These are phyloP conservation scores for Singerocomus inundabilis DNA, from an alignment of 1,284 basidiomycete species.

Conservation along the genomic window DNA sequence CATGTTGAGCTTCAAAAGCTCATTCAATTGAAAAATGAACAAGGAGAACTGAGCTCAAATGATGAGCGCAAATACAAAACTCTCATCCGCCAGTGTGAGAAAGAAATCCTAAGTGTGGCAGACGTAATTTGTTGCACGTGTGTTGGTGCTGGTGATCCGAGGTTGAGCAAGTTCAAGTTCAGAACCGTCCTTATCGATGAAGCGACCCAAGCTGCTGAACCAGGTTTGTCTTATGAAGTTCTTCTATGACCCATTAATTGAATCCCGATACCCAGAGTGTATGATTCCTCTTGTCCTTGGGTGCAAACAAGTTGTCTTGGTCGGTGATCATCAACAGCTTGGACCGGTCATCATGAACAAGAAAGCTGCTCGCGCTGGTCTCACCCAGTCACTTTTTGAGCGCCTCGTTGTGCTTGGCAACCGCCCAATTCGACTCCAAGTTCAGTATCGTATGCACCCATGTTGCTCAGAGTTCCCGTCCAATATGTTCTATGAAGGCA, in stretches of 20 bases:
- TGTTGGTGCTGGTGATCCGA: constrained; percentile 95
- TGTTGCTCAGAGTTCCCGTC: constrained; percentile 99
- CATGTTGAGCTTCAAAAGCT: constrained; percentile 96
- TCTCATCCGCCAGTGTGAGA: constrained; percentile 91
- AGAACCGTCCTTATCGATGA: constrained; percentile 98
- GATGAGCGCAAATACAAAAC: constrained; percentile 99
- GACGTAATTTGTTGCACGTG: constrained; percentile 99
- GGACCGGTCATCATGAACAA: constrained; percentile 99
- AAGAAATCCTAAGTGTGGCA: constrained; percentile 92
- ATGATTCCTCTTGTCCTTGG: constrained; percentile 99
- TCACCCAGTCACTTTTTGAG: constrained; percentile 98
- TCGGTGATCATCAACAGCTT: constrained; percentile 97
- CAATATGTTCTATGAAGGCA: constrained; percentile 99
- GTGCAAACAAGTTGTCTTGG: constrained; percentile 97
- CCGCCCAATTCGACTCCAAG: constrained; percentile 95
- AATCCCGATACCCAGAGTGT: constrained; percentile 64
- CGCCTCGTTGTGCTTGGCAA: constrained; percentile 94
- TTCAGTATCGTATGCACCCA: constrained; percentile 99
- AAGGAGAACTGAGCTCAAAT: constrained; percentile 93
- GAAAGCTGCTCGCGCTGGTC: constrained; percentile 95
- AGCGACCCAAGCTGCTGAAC: constrained; percentile 97
- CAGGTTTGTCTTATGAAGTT: constrained; percentile 57
- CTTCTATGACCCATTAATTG: neutral
- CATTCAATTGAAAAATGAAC: constrained; percentile 95
- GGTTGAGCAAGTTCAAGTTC: constrained; percentile 96